phyloP scores from a whole-genome alignment of 352 stramenopile species.

The Globisporangium abappressorium region DNA sequence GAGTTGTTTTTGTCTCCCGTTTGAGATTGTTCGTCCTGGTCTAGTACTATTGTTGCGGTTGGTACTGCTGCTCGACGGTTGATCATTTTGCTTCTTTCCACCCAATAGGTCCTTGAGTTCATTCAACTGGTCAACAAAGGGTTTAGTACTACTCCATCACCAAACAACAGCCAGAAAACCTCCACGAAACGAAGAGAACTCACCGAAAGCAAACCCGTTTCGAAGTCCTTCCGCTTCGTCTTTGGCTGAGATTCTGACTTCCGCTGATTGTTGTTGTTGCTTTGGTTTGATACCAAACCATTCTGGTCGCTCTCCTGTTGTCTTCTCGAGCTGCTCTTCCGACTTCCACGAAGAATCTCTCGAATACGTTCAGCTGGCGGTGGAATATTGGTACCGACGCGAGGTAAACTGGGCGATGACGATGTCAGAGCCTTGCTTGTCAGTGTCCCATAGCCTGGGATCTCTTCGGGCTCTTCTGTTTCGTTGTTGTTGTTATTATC shows the following conservation, averaged over 20 bases:
- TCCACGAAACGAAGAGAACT: background rate
- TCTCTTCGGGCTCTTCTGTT: constrained; percentile 20
- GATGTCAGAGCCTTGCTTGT: constrained; percentile 1
- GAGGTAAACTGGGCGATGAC: constrained; percentile 8
- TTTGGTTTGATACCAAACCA: background rate
- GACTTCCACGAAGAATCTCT: constrained; percentile 12
- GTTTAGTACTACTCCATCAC: background rate
- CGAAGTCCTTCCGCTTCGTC: constrained; percentile 15
- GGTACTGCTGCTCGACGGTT: background rate
- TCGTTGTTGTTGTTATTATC: constrained; percentile 14
- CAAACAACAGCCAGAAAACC: background rate
- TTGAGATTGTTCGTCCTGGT: background rate
- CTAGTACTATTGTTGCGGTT: background rate
- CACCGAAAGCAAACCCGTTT: constrained; percentile 48
- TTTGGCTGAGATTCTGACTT: constrained; percentile 1
- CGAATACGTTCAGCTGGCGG: constrained; percentile 24
- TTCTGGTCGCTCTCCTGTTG: background rate
- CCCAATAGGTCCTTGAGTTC: constrained; percentile 46
- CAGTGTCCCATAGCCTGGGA: constrained; percentile 36
- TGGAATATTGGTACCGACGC: constrained; percentile 8
- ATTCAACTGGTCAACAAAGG: constrained; percentile 27
- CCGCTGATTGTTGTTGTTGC: constrained; percentile 9
- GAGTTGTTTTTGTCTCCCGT: background rate
- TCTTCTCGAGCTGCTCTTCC: constrained; percentile 5
- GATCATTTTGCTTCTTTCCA: constrained; percentile 24